Base-by-base conservation (phyloP, 148 eudicot genomes). In the Persicaria maculosa region DNA sequence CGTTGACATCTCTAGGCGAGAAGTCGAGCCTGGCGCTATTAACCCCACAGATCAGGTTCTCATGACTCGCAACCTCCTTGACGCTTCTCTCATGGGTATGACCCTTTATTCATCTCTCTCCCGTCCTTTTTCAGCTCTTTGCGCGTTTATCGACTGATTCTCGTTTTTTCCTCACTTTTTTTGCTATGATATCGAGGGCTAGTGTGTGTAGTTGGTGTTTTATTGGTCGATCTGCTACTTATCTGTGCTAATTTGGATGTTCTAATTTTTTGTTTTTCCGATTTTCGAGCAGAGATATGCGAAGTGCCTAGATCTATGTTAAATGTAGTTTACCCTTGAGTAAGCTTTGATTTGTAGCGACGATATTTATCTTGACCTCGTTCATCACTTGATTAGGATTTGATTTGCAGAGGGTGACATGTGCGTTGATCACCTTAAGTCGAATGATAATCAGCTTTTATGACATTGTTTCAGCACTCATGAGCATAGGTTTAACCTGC, bases 1-100 rank as follows among this genome's bases (percentile, higher is more conserved):
- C 6, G 3, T 85, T 10, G 76, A 47, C 6, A 22, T 80, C 59
- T 75, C 62, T 65, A 50, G 76, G 53, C 67, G 81, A 47, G 81
- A 79, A n/a, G 73, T 64, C 14, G 83, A 77, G 45, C 81, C 81
- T 44, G 86, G 81, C 36, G 67, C 73, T 9, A 48, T 77, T 7
- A 81, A 86, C 55, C 83, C 83, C n/a, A 76, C 83, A 17, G 86
- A 79, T 78, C 83, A 86, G 65, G 73, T 81, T 47, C 72, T 86
- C 53, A 73, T 83, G 31, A 74, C 71, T 17, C 72, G 86, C 7
- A 22, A 61, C 72, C 72, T 81, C 48, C 84, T 86, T 14, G 80
- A 75, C 58, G 68, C 85, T 71, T 83, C 88, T 73, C 81, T 86
- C 44, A 77, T 79, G 83, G 88, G 88, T 85, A 80, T 48, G 2